Base-by-base conservation (phyloP, 176 grass and related monocot species). In the Panicum miliaceum region DNA sequence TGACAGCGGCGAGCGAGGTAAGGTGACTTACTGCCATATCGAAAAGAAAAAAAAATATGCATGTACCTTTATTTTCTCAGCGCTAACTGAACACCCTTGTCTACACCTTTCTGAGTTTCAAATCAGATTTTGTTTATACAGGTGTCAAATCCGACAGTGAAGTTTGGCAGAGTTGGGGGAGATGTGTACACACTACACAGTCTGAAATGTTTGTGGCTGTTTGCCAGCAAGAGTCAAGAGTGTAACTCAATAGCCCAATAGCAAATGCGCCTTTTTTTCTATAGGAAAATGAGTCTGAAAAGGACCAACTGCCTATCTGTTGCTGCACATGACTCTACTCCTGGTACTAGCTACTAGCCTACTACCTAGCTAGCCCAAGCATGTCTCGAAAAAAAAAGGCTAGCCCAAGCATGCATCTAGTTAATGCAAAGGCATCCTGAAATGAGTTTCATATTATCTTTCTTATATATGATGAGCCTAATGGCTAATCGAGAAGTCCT, bases 271-370 rank as follows among this genome's bases (percentile, higher is more conserved):
- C n/a, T 43, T 25, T 68, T 43, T 78, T 9, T 59, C 3, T 18
- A 27, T 14, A 18, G n/a, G 26, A 78, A 43, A 61, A 62, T 20
- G 46, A 45, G 25, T 65, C 26, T 48, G 76, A 41, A 58, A 47
- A 48, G 42, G 58, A 64, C 76, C 22, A 77, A 61, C 0, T 77
- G 40, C 77, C 18, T 13, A 51, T 12, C 61, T 80, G 61, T 66
- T 80, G 61, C 20, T 1, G 77, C 77, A 80, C 42, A 80, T 80
- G 61, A 61, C 26, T 79, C 42, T 50, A 79, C 75, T 77, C 75
- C n/a, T 61, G 57, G 57, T 62, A 62, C 37, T 5, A 29, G 34
- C 57, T 60, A 26, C 18, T 8, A 3, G 3, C 3, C 66, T 69
- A 72, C 12, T 26, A 8, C 68, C 12, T 73, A 26, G 38, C 27